phyloP scores from a whole-genome alignment of 2,329 filamentous ascomycete genomes.

The Shiraia sp. region DNA sequence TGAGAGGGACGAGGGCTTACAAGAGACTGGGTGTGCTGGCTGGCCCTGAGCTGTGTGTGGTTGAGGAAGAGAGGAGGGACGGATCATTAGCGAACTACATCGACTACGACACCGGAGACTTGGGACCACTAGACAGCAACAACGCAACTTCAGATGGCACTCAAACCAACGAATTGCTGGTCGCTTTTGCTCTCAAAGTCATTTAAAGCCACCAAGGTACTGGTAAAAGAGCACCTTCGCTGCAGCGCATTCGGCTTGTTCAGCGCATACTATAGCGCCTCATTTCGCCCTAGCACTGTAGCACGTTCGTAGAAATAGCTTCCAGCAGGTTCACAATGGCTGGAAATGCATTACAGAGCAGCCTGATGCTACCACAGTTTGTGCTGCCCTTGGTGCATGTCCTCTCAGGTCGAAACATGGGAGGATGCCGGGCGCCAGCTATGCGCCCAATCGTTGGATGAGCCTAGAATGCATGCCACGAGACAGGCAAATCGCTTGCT shows the following conservation, averaged over 20 bases:
- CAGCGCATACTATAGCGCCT: constrained; percentile 17
- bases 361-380: constrained; percentile 15
- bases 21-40: constrained; percentile 26
- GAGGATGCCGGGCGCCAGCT: constrained; percentile 34
- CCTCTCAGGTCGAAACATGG: constrained; percentile 34
- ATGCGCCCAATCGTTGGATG: constrained; percentile 34
- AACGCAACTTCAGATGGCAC: constrained; percentile 22
- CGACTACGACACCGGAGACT: constrained; percentile 28
- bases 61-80: constrained; percentile 28
- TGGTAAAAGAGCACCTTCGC: constrained; percentile 4
- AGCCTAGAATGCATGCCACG: constrained; percentile 31
- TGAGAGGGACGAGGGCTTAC: constrained; percentile 27
- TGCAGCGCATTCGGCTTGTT: constrained; percentile 20
- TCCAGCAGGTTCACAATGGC: constrained; percentile 7
- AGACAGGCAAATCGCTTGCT: constrained; percentile 25
- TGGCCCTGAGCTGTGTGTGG: constrained; percentile 24
- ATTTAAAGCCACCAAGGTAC: constrained; percentile 8
- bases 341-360: constrained; percentile 16
- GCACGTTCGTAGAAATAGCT: constrained; percentile 6
- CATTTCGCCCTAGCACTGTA: constrained; percentile 10
- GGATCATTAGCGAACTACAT: constrained; percentile 29
- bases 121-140: constrained; percentile 29
- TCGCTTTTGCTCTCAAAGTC: constrained; percentile 22
- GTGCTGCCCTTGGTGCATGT: constrained; percentile 26
- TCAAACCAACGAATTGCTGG: constrained; percentile 17